These are phyloP conservation scores for Sideroxylon spinosum DNA, from an alignment of 179 eudicot genomes.

Conservation along the genomic window DNA sequence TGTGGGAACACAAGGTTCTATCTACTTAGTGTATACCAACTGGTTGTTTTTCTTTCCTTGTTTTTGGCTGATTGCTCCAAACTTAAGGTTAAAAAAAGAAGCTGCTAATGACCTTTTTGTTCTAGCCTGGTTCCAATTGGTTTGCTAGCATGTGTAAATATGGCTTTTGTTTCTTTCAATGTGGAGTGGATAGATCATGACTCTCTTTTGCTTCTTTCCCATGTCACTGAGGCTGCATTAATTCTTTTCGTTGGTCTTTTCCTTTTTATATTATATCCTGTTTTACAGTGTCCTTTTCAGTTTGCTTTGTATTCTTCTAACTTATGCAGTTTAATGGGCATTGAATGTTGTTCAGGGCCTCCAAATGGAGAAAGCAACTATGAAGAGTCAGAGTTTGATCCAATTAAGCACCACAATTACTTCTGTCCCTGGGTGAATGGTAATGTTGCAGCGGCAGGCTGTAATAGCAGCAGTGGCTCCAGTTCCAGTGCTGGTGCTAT, in stretches of 20 bases:
- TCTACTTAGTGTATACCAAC: background rate
- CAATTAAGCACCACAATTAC: slow-evolving; percentile 81
- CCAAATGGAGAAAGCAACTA: slow-evolving; percentile 86
- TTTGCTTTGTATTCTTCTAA: background rate
- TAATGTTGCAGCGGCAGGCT: slow-evolving; percentile 97
- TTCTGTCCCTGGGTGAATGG: slow-evolving; percentile 99
- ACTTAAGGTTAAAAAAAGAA: background rate
- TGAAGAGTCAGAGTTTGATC: slow-evolving; percentile 89
- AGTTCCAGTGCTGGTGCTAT: slow-evolving; percentile 58
- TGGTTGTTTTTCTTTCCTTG: background rate
- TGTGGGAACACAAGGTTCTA: background rate
- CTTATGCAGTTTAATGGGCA: background rate
- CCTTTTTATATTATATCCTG: background rate
- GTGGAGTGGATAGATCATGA: background rate
- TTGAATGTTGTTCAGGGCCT: slow-evolving; percentile 45
- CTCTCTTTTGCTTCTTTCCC: background rate
- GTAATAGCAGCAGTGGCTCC: slow-evolving; percentile 54
- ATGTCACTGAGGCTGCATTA: background rate
- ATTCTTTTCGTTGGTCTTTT: background rate
- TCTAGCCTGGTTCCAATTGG: background rate
- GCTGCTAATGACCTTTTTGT: background rate
- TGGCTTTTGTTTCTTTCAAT: background rate
- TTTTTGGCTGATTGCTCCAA: background rate
- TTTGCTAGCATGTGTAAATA: background rate
- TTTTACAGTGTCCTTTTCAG: background rate